Conservation (phyloP, 768 basidiomycete genomes). For the Rhizopogon vulgaris region DNA sequence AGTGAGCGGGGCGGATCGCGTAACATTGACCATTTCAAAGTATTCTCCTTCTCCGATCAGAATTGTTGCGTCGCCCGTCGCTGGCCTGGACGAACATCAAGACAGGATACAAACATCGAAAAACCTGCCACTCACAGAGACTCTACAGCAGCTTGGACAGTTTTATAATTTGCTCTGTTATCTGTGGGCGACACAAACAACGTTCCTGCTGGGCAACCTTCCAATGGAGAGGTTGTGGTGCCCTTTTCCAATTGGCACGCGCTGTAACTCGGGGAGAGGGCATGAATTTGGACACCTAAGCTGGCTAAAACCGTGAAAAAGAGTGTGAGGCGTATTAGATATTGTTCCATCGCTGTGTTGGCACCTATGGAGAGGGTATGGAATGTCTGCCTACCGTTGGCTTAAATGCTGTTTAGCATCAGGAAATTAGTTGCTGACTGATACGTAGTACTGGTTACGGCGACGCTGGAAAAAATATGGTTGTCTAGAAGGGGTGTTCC, state of each 20-base stretch:
- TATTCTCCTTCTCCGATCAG: slow-evolving; percentile 27
- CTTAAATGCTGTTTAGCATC: not conserved
- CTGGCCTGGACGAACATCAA: slow-evolving; percentile 26
- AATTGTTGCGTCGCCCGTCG: slow-evolving; percentile 22
- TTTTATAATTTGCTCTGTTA: slow-evolving; percentile 14
- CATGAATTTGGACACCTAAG: slow-evolving; percentile 3
- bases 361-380: not conserved
- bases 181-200: slow-evolving; percentile 28
- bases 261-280: slow-evolving; percentile 39
- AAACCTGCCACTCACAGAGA: slow-evolving; percentile 33
- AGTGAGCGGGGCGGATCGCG: slow-evolving; percentile 24
- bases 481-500: too few species aligned
- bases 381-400: not conserved
- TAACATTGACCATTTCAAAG: slow-evolving; percentile 27
- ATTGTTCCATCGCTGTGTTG: not conserved
- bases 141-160: slow-evolving; percentile 20
- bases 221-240: slow-evolving; percentile 31
- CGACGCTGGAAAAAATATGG: too few species aligned
- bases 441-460: too few species aligned
- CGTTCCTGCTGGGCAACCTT: slow-evolving; percentile 41
- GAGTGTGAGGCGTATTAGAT: not conserved
- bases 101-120: not conserved
- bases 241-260: slow-evolving; percentile 47
- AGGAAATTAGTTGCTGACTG: not conserved
- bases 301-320: not conserved